Evolutionary conservation across 768 basidiomycete species (phyloP).

Genomic region (Lactarius trivialis): DNA sequence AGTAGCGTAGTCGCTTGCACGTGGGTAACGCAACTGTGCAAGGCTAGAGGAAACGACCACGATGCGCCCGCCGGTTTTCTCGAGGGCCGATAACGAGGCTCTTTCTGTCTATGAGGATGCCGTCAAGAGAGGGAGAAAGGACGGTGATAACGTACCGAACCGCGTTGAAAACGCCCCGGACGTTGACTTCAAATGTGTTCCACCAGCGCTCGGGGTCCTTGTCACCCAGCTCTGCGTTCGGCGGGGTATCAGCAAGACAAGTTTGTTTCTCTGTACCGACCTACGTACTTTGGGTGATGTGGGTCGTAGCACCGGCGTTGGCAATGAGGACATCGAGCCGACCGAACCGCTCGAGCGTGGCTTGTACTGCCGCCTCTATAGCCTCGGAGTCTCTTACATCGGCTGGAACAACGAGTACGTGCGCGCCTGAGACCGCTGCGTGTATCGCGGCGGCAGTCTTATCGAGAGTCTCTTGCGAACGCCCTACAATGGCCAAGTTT

Average conservation of each 20-base stretch:
- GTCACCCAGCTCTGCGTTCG: constrained; percentile 17
- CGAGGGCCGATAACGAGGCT: background rate
- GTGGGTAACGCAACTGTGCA: background rate
- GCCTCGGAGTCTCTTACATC: constrained; percentile 19
- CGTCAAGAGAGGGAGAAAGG: background rate
- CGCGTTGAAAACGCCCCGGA: constrained; percentile 25
- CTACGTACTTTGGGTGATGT: background rate
- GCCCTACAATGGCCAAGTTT: constrained; percentile 14
- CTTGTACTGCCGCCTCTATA: constrained; percentile 13
- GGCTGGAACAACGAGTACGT: constrained; percentile 13
- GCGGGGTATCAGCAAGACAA: background rate
- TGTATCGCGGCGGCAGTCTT: constrained; percentile 16
- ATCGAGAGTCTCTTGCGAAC: constrained; percentile 16
- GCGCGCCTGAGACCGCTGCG: background rate
- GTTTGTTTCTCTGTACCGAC: background rate
- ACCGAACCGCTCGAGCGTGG: constrained; percentile 24
- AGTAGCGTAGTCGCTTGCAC: constrained; percentile 3
- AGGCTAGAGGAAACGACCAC: constrained; percentile 1
- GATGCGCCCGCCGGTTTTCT: constrained; percentile 5
- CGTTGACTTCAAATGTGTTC: constrained; percentile 25
- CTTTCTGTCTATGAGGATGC: background rate
- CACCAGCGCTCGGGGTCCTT: constrained; percentile 26
- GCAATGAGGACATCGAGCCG: constrained; percentile 24
- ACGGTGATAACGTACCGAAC: constrained; percentile 18
- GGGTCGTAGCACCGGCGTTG: constrained; percentile 9